Base-by-base conservation (phyloP, 768 basidiomycete genomes). In the Suillus alpinus region DNA sequence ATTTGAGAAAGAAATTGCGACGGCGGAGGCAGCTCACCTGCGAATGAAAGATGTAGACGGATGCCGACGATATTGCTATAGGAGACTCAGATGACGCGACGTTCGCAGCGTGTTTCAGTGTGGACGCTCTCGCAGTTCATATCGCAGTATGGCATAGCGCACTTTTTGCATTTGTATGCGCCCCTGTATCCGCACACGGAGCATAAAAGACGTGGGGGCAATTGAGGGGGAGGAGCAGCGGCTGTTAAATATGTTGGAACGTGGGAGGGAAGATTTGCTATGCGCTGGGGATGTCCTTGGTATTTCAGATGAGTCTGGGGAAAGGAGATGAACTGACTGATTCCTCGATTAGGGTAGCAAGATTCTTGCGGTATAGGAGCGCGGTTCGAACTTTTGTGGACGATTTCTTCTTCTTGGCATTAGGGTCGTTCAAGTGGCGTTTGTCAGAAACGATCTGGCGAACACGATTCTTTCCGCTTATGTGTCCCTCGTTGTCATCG, bases 131-230 rank as follows among this genome's bases (percentile, higher is more conserved):
- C 84, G 67, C 93, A 95, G 59, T 84, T 85, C 44, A 79, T 75
- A 71, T 88, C 87, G 64, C 93, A 94, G 65, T 87, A 94, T 2
- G 86, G 78, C 80, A 92, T 79, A 0, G 86, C 85, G 73, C 93
- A 94, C 65, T 83, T 84, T 62, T 81, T 83, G 76, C 93, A 95
- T 59, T 83, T 87, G 69, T 95, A 94, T 4, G 78, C 78, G 6
- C 90, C 92, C 83, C 84, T 89, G 71, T 91, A 94, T 3, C 93
- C 91, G 66, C 93, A 94, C 29, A 94, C 89, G n/a, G 91, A 86
- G 69, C 93, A 95, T 14, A 94, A 68, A 64, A 85, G 75, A 44
- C 91, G 85, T 8, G 87, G 82, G 6, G 92, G 91, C 60, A 87
- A 83, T 1, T 71, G 72, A 0, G 90, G 76, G 1, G 85, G 79